Evolutionary conservation across 108 stramenopile genomes (phyloP).

Genomic region (Pseudonitzschia delicatissima): DNA sequence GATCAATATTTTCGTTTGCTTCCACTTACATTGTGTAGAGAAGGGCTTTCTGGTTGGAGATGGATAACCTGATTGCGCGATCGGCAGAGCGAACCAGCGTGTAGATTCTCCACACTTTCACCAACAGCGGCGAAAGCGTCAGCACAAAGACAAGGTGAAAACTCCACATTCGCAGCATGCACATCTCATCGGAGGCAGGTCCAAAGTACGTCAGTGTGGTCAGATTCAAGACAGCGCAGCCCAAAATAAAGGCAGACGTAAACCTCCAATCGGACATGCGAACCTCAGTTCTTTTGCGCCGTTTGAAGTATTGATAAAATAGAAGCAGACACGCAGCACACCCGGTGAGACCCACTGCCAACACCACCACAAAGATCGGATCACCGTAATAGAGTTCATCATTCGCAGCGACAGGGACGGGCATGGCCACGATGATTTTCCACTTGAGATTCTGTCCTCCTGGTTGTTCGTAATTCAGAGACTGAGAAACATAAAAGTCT

Average conservation of each 20-base stretch:
- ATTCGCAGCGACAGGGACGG: slow-evolving; percentile 9
- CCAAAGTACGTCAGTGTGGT: slow-evolving; percentile 34
- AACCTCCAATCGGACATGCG: slow-evolving; percentile 41
- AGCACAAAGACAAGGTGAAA: slow-evolving; percentile 35
- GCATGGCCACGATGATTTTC: slow-evolving; percentile 34
- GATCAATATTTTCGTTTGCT: no score
- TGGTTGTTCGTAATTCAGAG: slow-evolving; percentile 22
- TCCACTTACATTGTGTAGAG: slow-evolving; percentile 18
- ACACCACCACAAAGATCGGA: slow-evolving; percentile 20
- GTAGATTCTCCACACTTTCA: slow-evolving; percentile 46
- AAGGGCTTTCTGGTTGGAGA: slow-evolving; percentile 24
- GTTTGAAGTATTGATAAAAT: slow-evolving; percentile 17
- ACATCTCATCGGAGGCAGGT: slow-evolving; percentile 28
- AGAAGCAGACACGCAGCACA: slow-evolving; percentile 21
- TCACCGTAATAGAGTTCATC: slow-evolving; percentile 31
- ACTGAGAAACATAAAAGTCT: slow-evolving; percentile 20
- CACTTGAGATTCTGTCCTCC: slow-evolving; percentile 21
- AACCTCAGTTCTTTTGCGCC: slow-evolving; percentile 29
- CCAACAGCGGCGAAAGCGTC: slow-evolving; percentile 36
- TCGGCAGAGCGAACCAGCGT: slow-evolving; percentile 32
- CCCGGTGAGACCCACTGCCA: slow-evolving; percentile 22
- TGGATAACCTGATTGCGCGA: slow-evolving; percentile 11
- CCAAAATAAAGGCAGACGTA: slow-evolving; percentile 45
- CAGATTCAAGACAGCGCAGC: slow-evolving; percentile 38
- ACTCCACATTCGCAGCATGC: slow-evolving; percentile 45